Evolutionary conservation across 177 flowering plant genomes (phyloP), one percentile per base, ranked within the genome.

Genomic region (Vitis hybrid): DNA sequence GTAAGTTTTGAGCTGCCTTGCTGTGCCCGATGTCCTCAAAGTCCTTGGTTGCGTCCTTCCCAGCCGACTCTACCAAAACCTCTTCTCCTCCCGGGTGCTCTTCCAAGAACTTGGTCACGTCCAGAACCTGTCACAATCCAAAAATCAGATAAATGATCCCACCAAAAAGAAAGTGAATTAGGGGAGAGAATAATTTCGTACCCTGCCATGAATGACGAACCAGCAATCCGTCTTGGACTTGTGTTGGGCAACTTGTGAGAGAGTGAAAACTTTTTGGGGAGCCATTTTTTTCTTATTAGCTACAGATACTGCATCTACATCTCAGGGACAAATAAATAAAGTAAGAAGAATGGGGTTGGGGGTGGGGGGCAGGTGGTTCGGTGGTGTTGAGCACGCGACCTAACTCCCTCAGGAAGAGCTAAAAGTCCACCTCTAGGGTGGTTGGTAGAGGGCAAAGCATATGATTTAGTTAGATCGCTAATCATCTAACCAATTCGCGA

Each of bases 81-180:
- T 84, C 87, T 23, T 78, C 87, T 34, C 85, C 85, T 64, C 84
- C 85, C 4, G 83, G 85, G 75, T 84, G 85, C 56, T 79, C 85
- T 14, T 75, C 82, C 80, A 82, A 57, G 77, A 86, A 84, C 66
- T 72, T 84, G 9, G 85, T 82, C 77, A 82, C 83, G 64, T 86
- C 58, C 68, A 83, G 54, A 11, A 86, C 89, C 84, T 86, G 70
- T 65, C n/a, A 62, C 57, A 50, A 45, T 13, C 45, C n/a, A 15
- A 10, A 23, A 52, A 2, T 10, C 52, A 11, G 17, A 30, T 18
- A 54, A 5, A 52, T 40, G 12, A 60, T 52, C 23, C 23, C 32
- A 14, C 26, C 11, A 50, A 14, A 19, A 18, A 52, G 7, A 18
- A 12, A 68, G 2, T 40, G 48, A 40, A 40, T 5, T 7, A 5